phyloP scores from a whole-genome alignment of 345 rosid species.

The Anastatica hierochuntica region DNA sequence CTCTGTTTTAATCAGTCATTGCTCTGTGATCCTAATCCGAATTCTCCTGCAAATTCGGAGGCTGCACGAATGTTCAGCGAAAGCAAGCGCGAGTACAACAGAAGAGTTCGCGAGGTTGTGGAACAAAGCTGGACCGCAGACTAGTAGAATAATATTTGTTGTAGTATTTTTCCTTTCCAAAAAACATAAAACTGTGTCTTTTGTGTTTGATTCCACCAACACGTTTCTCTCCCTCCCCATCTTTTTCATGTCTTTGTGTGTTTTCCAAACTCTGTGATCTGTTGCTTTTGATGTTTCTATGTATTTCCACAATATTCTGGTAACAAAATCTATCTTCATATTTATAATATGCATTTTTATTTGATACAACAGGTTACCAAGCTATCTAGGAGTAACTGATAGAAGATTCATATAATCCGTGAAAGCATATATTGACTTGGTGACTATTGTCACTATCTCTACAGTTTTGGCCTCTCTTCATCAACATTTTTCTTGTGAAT shows the following conservation, averaged over 20 bases:
- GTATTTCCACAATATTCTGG: background rate
- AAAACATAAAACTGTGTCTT: slow-evolving; percentile 1
- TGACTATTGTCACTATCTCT: background rate
- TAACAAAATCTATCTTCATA: background rate
- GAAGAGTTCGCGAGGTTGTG: slow-evolving; percentile 78
- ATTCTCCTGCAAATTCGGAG: slow-evolving; percentile 97
- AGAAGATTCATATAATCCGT: background rate
- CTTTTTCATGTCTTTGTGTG: slow-evolving; percentile 4
- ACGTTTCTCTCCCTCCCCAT: background rate
- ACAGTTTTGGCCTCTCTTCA: background rate
- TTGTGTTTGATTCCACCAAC: slow-evolving; percentile 12
- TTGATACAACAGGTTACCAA: background rate
- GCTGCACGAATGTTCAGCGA: slow-evolving; percentile 96
- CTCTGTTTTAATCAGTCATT: slow-evolving; percentile 42
- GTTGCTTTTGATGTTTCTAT: slow-evolving; percentile 7
- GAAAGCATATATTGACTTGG: slow-evolving; percentile 7
- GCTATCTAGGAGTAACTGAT: background rate
- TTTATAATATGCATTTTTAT: background rate
- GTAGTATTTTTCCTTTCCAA: slow-evolving; percentile 3
- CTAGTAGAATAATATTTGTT: slow-evolving; percentile 20
- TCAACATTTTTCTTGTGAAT: background rate
- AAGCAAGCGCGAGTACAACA: slow-evolving; percentile 88
- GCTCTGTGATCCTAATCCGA: slow-evolving; percentile 94
- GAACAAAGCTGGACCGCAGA: slow-evolving; percentile 97
- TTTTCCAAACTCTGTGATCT: slow-evolving; percentile 15